Conservation (phyloP, 495 filamentous ascomycete species). For the Daldinia bambusicola region DNA sequence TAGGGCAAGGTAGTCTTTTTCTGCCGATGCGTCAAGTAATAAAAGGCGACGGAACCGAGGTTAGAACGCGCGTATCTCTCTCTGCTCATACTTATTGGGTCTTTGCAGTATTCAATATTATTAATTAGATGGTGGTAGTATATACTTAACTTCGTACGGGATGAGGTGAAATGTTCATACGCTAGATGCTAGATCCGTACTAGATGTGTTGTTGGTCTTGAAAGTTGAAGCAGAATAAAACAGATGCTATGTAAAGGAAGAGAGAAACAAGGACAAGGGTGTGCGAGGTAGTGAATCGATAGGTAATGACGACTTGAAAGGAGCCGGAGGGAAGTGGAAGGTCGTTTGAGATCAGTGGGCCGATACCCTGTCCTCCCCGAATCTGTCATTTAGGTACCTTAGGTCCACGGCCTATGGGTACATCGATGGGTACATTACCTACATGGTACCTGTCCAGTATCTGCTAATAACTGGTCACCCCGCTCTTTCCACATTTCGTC, state of each 20-base stretch:
- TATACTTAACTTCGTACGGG: not conserved
- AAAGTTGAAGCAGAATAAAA: not conserved
- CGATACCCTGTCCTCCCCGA: not conserved
- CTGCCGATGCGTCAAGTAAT: slow-evolving; percentile 40
- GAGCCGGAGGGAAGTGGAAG: slow-evolving; percentile 32
- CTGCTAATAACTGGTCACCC: not conserved
- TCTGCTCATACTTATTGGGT: not conserved
- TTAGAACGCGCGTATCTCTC: not conserved
- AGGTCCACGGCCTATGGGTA: too few species aligned
- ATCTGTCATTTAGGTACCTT: too few species aligned
- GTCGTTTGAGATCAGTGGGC: slow-evolving; percentile 39
- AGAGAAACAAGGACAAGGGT: too few species aligned
- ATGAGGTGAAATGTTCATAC: not conserved
- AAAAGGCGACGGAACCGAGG: slow-evolving; percentile 25
- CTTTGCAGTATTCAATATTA: not conserved
- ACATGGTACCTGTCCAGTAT: too few species aligned
- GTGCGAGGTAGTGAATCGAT: not conserved
- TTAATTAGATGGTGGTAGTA: not conserved
- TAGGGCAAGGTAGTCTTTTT: slow-evolving; percentile 34
- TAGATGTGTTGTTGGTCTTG: not conserved
- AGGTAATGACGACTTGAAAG: slow-evolving; percentile 35
- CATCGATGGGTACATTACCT: too few species aligned
- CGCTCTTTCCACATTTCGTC: not conserved
- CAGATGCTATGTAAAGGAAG: too few species aligned
- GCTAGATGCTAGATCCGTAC: not conserved